A percentile compares a stretch with the other conserved stretches of the same genome.
Conservation (phyloP, 352 stramenopile species). For the Globisporangium nagaii region DNA sequence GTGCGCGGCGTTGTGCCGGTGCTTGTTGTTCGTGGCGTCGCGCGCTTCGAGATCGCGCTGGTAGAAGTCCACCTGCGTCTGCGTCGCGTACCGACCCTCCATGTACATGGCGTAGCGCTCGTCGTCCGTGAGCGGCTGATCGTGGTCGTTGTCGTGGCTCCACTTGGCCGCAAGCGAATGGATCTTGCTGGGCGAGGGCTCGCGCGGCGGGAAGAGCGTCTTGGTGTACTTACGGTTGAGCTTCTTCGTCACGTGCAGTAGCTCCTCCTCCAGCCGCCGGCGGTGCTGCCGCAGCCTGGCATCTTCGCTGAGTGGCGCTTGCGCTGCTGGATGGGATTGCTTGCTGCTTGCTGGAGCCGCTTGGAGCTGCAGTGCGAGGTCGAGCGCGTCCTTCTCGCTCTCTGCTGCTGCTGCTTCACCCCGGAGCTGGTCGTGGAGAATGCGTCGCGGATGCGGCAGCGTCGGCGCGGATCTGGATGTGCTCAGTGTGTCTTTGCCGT, state of each 20-base stretch:
- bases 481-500: conserved; percentile 16
- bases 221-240: conserved; percentile 70
- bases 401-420: conserved; percentile 14
- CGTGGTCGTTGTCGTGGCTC: conserved; percentile 19
- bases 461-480: conserved; percentile 21
- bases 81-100: conserved; percentile 46
- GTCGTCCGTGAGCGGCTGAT: conserved; percentile 18
- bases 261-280: conserved; percentile 35
- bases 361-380: conserved; percentile 9
- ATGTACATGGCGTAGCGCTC: conserved; percentile 54
- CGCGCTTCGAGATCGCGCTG: conserved; percentile 35
- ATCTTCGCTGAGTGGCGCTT: background rate
- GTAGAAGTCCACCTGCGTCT: conserved; percentile 60
- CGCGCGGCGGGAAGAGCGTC: conserved; percentile 27
- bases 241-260: conserved; percentile 59
- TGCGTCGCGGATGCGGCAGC: conserved; percentile 12
- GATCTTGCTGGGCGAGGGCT: conserved; percentile 24
- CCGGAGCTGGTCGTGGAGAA: conserved; percentile 9
- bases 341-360: background rate
- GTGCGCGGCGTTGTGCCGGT: conserved; percentile 41
- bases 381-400: conserved; percentile 11
- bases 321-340: background rate
- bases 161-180: conserved; percentile 40
- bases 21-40: conserved; percentile 38
- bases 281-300: conserved; percentile 23